phyloP scores from a whole-genome alignment of 1,139 yeast species.

The Protomyces pachydermus region DNA sequence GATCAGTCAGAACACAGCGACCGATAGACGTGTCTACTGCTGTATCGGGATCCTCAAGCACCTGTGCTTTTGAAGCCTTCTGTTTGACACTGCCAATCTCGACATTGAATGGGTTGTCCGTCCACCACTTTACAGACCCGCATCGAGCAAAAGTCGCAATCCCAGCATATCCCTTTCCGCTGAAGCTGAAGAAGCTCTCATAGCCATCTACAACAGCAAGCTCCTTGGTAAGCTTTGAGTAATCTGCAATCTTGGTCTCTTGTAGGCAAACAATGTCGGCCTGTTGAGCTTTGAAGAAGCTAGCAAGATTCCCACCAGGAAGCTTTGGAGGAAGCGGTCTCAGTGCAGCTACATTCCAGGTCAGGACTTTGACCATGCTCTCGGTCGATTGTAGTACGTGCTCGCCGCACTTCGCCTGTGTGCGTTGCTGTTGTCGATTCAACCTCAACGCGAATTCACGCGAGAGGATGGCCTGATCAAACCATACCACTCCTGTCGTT shows the following conservation, averaged over 20 bases:
- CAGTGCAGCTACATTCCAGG: conserved; percentile 25
- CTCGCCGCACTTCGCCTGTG: too few relatives aligned
- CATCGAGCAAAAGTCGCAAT: conserved; percentile 17
- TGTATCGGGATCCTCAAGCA: conserved; percentile 10
- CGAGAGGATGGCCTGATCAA: not conserved
- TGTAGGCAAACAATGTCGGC: conserved; percentile 27
- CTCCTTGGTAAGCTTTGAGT: conserved; percentile 16
- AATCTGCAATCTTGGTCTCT: conserved; percentile 24
- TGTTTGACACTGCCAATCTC: conserved; percentile 2
- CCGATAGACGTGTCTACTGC: conserved; percentile 16
- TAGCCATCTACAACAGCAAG: conserved; percentile 25
- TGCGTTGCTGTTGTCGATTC: too few relatives aligned
- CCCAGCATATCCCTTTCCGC: conserved; percentile 25
- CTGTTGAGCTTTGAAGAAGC: conserved; percentile 10
- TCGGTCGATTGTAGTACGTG: too few relatives aligned
- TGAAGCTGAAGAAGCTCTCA: conserved; percentile 20
- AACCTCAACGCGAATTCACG: not conserved
- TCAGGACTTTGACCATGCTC: conserved; percentile 21
- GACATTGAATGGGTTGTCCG: conserved; percentile 17
- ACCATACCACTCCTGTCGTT: too few relatives aligned
- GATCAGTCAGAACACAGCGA: conserved; percentile 24
- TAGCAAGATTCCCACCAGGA: not conserved
- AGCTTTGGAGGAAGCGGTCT: conserved; percentile 24
- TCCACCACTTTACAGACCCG: conserved; percentile 15
- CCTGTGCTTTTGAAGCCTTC: not conserved